phyloP scores from a whole-genome alignment of 257 asterid species.

The Penstemon barbatus region DNA sequence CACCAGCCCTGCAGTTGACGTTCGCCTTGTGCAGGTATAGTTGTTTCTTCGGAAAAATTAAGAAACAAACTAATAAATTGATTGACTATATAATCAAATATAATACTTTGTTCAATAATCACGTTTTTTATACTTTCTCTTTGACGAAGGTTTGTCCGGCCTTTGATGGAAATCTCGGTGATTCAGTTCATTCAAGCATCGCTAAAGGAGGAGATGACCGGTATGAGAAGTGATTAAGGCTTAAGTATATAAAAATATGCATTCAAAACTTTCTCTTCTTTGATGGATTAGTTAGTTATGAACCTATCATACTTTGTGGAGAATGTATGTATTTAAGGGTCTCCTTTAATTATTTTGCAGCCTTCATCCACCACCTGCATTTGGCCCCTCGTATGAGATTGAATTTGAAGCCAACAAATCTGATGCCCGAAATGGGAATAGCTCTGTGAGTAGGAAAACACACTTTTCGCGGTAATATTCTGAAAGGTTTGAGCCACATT shows the following conservation, averaged over 20 bases:
- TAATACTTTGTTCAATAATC: background rate
- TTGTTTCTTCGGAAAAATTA: no score
- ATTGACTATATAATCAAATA: background rate
- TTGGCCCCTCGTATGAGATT: constrained; percentile 50
- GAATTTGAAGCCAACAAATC: constrained; percentile 40
- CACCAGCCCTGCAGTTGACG: constrained; percentile 80
- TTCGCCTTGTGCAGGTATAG: constrained; percentile 79
- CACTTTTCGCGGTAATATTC: constrained; percentile 63
- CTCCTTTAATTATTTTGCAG: constrained; percentile 35
- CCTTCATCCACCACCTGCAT: constrained; percentile 69
- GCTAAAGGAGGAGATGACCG: constrained; percentile 38
- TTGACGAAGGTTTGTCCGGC: constrained; percentile 53
- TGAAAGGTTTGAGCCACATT: constrained; percentile 62
- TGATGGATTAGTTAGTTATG: background rate
- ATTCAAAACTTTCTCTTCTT: constrained; percentile 14
- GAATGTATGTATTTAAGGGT: constrained; percentile 1
- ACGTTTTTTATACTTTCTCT: constrained; percentile 20
- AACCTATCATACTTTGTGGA: background rate
- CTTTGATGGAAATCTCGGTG: constrained; percentile 48
- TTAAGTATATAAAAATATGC: background rate
- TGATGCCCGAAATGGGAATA: constrained; percentile 44
- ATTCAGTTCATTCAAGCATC: constrained; percentile 46
- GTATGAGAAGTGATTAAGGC: constrained; percentile 34
- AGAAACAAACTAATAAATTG: no score
- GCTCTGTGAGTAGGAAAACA: constrained; percentile 58